phyloP scores from a whole-genome alignment of 1,139 yeast genomes.

The Blastobotrys buckinghamii region DNA sequence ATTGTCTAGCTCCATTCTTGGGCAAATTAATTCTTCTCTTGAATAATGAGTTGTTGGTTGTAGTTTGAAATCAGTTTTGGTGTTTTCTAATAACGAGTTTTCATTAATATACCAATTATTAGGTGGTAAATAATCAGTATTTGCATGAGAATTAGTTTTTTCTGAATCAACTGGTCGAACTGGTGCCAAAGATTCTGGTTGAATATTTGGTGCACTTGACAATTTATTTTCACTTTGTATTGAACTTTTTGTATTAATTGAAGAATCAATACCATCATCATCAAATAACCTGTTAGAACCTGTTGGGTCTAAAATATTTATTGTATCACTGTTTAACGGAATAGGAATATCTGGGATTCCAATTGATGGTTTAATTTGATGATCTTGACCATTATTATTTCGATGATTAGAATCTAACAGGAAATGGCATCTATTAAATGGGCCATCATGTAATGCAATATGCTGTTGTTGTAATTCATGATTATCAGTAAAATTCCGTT shows the following conservation, averaged over 20 bases:
- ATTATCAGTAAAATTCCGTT: conserved; percentile 43
- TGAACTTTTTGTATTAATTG: no score
- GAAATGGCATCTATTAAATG: conserved; percentile 75
- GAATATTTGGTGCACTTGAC: not conserved
- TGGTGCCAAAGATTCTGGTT: not conserved
- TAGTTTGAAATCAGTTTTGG: conserved; percentile 17
- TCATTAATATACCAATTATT: conserved; percentile 19
- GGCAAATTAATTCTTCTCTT: conserved; percentile 40
- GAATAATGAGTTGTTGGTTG: conserved; percentile 39
- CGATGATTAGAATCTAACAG: conserved; percentile 49
- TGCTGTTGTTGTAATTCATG: conserved; percentile 57
- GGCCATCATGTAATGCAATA: conserved; percentile 67
- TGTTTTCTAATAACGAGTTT: not conserved
- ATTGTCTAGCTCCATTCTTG: conserved; percentile 40
- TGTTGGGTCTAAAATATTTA: conserved; percentile 23
- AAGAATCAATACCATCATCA: not conserved
- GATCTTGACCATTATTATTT: conserved; percentile 30
- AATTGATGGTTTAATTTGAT: conserved; percentile 49
- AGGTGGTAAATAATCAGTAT: conserved; percentile 16
- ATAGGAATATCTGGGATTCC: conserved; percentile 60
- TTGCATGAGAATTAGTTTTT: not conserved
- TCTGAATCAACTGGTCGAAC: not conserved
- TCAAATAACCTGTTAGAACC: not conserved
- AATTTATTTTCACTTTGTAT: not conserved
- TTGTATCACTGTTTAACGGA: conserved; percentile 44